Base-by-base conservation (phyloP, 352 stramenopile genomes). In the Pythium scleroteichum region DNA sequence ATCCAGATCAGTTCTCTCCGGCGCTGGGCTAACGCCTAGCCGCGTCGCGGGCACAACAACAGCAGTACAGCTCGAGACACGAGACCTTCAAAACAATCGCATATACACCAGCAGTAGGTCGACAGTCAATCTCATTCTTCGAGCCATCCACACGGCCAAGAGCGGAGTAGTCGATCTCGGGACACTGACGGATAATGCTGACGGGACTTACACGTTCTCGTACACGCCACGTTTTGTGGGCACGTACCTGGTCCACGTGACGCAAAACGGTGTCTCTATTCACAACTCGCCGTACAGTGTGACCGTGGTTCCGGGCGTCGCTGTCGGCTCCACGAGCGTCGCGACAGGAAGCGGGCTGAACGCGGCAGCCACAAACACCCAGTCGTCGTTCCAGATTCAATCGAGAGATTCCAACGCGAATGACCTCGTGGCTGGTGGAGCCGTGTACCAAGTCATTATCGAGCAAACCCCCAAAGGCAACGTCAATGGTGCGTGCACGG, bases 231-330 rank as follows among this genome's bases (percentile, higher is more conserved):
- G 71, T 1, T 64, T 72, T 9, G 48, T 62, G 39, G 71, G 71
- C 10, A 48, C 55, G 16, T 79, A 79, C 60, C 33, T 53, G 6
- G 59, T 92, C n/a, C 61, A 74, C 26, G 54, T 91, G 42, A 75
- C 57, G 0, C 66, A 79, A 27, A 72, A 73, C 29, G 69, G 62
- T 7, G 48, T 62, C 2, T 62, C 83, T 12, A 69, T 93, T 7
- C 70, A 81, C 50, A 83, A 88, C 38, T 87, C 76, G 46, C 84
- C 84, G 14, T 93, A 90, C 29, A 20, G 45, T 0, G 66, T 89
- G 32, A 84, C 65, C 1, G 73, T 89, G 13, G 57, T 87, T 6
- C 72, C 69, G 0, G 88, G 82, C 40, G 42, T 54, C 10, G 67
- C 83, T 5, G 58, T 77, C 0, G 82, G 75, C 0, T 20, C 64